A percentile compares a stretch with the other conserved stretches of the same genome.
These are phyloP conservation scores for Crepidotus variabilis DNA, from an alignment of 768 basidiomycete genomes.

Conservation along the genomic window DNA sequence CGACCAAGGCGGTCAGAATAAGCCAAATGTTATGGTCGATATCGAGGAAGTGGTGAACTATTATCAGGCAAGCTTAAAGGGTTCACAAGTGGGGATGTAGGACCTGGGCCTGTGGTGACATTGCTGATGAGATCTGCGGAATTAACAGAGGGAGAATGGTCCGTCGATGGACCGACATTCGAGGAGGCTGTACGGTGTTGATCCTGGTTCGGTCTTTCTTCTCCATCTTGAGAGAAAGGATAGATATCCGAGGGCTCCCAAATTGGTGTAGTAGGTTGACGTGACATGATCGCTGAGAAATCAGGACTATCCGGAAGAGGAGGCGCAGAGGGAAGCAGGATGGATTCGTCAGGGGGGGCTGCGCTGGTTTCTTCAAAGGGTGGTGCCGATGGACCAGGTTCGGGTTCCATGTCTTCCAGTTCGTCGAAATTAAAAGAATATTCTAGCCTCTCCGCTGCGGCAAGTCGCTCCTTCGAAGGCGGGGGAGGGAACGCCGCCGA, in stretches of 20 bases:
- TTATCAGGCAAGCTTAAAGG: background rate
- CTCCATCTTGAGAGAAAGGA: background rate
- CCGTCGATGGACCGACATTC: constrained; percentile 7
- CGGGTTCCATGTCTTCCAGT: constrained; percentile 27
- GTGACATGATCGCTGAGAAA: constrained; percentile 11
- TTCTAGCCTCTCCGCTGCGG: constrained; percentile 34
- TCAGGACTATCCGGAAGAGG: constrained; percentile 25
- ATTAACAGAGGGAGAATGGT: background rate
- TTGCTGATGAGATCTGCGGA: background rate
- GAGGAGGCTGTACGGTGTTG: background rate
- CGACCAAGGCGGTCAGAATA: no score
- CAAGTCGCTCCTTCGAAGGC: constrained; percentile 39
- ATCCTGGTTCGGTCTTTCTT: constrained; percentile 13
- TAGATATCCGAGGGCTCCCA: constrained; percentile 11
- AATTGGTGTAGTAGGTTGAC: constrained; percentile 19
- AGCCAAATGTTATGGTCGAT: constrained; percentile 18
- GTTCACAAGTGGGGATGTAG: background rate
- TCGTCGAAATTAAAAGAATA: constrained; percentile 40
- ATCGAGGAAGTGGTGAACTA: constrained; percentile 18
- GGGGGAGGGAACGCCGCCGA: constrained; percentile 39
- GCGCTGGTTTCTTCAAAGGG: constrained; percentile 41
- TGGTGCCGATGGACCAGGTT: constrained; percentile 38
- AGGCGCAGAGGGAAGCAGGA: constrained; percentile 48
- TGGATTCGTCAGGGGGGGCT: constrained; percentile 25
- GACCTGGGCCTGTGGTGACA: background rate